Evolutionary conservation across 257 asterid genomes (phyloP).

Genomic region (Lantana camara): DNA sequence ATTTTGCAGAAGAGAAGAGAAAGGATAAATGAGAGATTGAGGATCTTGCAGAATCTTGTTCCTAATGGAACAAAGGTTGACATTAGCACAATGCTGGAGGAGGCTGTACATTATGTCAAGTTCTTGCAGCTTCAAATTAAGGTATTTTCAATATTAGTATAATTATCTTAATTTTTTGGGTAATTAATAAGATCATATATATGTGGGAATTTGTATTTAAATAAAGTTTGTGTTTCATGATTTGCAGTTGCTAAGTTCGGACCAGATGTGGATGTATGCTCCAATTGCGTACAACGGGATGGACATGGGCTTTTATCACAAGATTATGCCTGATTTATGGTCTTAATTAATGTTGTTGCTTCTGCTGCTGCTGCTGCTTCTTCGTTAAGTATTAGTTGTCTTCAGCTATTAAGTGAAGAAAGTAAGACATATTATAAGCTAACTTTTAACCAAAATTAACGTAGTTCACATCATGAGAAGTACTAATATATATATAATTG

Average conservation of each 20-base stretch:
- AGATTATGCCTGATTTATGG: constrained; percentile 41
- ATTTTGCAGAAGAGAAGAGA: constrained; percentile 77
- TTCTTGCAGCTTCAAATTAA: constrained; percentile 88
- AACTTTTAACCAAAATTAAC: too few species aligned
- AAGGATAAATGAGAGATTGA: constrained; percentile 81
- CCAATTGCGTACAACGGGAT: constrained; percentile 89
- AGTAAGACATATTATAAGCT: too few species aligned
- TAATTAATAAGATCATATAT: not conserved
- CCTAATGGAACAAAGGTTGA: constrained; percentile 96
- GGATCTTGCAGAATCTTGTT: constrained; percentile 80
- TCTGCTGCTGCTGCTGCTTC: not conserved
- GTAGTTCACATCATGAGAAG: too few species aligned
- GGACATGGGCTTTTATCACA: constrained; percentile 64
- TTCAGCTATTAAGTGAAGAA: not conserved
- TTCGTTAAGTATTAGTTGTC: too few species aligned
- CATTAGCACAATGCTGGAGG: constrained; percentile 97
- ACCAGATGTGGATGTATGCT: constrained; percentile 94
- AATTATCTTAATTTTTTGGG: too few species aligned
- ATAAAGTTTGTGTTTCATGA: not conserved
- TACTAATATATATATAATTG: too few species aligned
- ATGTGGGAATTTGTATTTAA: not conserved
- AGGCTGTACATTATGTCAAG: constrained; percentile 87
- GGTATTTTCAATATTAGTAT: constrained; percentile 36
- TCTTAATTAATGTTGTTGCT: not conserved
- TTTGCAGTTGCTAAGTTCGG: constrained; percentile 81